Percentiles rank a stretch among this genome's conserved stretches.
These are phyloP conservation scores for Clonostachys byssicola DNA, from an alignment of 2,329 filamentous ascomycete genomes.

Conservation along the genomic window DNA sequence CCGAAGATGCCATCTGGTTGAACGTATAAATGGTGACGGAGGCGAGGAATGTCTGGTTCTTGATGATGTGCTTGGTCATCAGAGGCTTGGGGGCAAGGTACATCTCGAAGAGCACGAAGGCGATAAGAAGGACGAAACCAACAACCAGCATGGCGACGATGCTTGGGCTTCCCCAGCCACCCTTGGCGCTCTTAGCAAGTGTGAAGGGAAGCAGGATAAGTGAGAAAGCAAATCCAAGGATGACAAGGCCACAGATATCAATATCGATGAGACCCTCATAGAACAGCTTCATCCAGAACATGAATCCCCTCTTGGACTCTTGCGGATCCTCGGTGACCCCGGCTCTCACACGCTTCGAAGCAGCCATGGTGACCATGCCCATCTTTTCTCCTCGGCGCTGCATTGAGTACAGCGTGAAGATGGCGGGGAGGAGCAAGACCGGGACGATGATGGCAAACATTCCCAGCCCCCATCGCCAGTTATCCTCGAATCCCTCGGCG, in stretches of 20 bases:
- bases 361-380: constrained; percentile 37
- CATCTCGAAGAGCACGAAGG: constrained; percentile 25
- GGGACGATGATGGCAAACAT: constrained; percentile 59
- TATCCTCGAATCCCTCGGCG: constrained; percentile 26
- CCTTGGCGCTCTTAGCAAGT: constrained; percentile 30
- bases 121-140: constrained; percentile 16
- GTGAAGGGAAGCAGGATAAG: constrained; percentile 63
- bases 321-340: constrained; percentile 6
- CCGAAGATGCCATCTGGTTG: constrained; percentile 24
- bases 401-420: constrained; percentile 50
- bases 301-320: background rate
- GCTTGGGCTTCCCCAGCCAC: constrained; percentile 22
- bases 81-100: constrained; percentile 23
- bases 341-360: constrained; percentile 23
- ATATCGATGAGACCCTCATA: constrained; percentile 47
- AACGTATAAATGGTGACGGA: constrained; percentile 20
- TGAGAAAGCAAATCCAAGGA: constrained; percentile 51
- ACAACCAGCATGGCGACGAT: constrained; percentile 18
- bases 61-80: constrained; percentile 21
- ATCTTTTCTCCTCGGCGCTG: constrained; percentile 50
- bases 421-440: constrained; percentile 50
- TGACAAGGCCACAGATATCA: constrained; percentile 51
- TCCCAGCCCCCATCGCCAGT: constrained; percentile 61
- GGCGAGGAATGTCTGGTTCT: constrained; percentile 23
- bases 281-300: constrained; percentile 11